A percentile compares a stretch with the other conserved stretches of the same genome.
phyloP scores from a whole-genome alignment of 306 rosid genomes.

The Heteromeles arbutifolia region DNA sequence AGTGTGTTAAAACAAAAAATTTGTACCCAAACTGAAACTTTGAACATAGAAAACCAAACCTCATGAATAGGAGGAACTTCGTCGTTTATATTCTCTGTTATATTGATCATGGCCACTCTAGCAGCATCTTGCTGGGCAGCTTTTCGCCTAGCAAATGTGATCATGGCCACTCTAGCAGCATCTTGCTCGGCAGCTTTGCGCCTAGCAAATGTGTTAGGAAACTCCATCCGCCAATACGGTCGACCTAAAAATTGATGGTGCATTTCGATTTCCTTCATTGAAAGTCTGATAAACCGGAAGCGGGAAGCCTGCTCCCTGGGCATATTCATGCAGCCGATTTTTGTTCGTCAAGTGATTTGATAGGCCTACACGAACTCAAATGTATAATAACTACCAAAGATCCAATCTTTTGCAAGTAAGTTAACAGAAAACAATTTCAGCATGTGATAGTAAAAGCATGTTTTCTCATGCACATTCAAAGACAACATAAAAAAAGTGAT shows the following conservation, averaged over 20 bases:
- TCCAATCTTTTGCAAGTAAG: background rate
- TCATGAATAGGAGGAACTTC: conserved; percentile 20
- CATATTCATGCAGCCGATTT: conserved; percentile 25
- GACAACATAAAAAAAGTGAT: background rate
- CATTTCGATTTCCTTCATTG: conserved; percentile 27
- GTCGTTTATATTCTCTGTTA: conserved; percentile 13
- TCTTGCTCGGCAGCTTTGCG: conserved; percentile 49
- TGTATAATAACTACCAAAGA: background rate
- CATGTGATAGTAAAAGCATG: background rate
- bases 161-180: conserved; percentile 13
- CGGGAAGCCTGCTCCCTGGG: conserved; percentile 12
- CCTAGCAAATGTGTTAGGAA: conserved; percentile 4
- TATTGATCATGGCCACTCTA: conserved; percentile 26
- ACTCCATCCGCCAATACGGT: conserved; percentile 33
- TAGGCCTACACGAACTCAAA: background rate
- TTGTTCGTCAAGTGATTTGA: background rate
- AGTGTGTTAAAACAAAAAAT: background rate
- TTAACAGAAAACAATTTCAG: background rate
- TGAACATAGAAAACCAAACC: conserved; percentile 26
- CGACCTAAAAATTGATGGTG: conserved; percentile 25
- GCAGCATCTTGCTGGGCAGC: conserved; percentile 53
- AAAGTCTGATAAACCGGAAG: conserved; percentile 29
- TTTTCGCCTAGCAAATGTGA: conserved; percentile 19
- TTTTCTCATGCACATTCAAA: background rate
- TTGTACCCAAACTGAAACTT: background rate